Base-by-base conservation (phyloP, 768 basidiomycete genomes). In the Lepiota brunneoincarnata region DNA sequence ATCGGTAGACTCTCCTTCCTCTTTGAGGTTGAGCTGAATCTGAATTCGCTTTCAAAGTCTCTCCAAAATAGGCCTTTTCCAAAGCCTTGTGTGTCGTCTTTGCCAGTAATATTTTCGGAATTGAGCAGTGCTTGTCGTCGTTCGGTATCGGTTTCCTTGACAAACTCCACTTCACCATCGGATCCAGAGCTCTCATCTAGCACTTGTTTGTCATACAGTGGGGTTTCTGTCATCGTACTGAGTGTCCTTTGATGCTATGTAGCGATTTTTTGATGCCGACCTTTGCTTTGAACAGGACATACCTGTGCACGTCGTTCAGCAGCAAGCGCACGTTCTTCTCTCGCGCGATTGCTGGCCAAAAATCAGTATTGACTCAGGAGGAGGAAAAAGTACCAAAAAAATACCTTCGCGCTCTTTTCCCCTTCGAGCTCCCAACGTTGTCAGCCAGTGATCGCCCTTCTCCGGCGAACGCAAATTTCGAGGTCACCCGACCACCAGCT, bases 251-350 rank as follows among this genome's bases (percentile, higher is more conserved):
- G 1, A 17, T 6, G 24, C 17, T 20, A 21, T 23, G 12, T 0
- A 3, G 28, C 15, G 18, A 45, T 28, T 23, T 14, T 35, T 18
- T 49, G 37, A 55, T 3, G 18, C 64, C 54, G 52, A 71, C 72
- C 59, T 60, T 63, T 63, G 26, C 55, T 40, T 42, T 64, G 48
- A 36, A 64, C 65, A 65, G 78, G 75, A 42, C 84, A 61, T 7
- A 75, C 73, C 45, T 67, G 68, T 11, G 89, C 48, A 31, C 91
- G 77, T 18, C 71, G 74, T 67, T 93, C 88, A 6, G 80, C 81
- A n/a, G 90, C 91, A 34, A 83, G 59, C 1, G 89, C 90, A 52
- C 90, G 78, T 64, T 90, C 88, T 59, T 90, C 89, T 55, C 90
- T 72, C 12, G 89, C 91, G 28, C 86, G 78, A 65, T 90, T 90